Evolutionary conservation across 139 green algal genomes (phyloP).

Genomic region (Closterium sp.): DNA sequence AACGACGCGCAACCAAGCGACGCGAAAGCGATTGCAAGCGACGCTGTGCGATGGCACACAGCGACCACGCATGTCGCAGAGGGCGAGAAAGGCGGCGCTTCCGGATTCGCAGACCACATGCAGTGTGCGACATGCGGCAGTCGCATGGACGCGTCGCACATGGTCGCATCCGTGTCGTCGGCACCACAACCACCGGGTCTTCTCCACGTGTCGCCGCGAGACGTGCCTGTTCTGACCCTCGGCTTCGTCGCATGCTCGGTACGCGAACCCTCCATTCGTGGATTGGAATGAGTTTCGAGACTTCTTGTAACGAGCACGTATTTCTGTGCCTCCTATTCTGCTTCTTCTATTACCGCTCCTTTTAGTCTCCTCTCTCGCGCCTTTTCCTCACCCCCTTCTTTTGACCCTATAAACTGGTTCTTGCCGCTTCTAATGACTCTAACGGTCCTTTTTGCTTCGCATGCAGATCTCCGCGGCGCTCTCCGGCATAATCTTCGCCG

Average conservation of each 20-base stretch:
- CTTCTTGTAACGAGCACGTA: too few relatives aligned
- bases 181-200: neutral
- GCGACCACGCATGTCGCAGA: neutral
- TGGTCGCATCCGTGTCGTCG: neutral
- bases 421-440: too few relatives aligned
- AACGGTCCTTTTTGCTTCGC: too few relatives aligned
- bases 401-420: too few relatives aligned
- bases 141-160: neutral
- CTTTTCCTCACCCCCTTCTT: too few relatives aligned
- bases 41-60: neutral
- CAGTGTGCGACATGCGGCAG: neutral
- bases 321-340: too few relatives aligned
- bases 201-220: neutral
- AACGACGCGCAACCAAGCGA: neutral
- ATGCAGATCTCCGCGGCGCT: neutral
- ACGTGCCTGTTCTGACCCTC: neutral
- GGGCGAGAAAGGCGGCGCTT: neutral
- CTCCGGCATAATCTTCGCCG: neutral
- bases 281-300: too few relatives aligned
- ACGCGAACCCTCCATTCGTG: too few relatives aligned
- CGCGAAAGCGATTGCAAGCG: neutral
- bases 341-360: too few relatives aligned
- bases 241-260: neutral
- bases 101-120: neutral
- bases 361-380: too few relatives aligned